Evolutionary conservation across 1,284 basidiomycete species (phyloP).

Genomic region (Trichosporon inkin): DNA sequence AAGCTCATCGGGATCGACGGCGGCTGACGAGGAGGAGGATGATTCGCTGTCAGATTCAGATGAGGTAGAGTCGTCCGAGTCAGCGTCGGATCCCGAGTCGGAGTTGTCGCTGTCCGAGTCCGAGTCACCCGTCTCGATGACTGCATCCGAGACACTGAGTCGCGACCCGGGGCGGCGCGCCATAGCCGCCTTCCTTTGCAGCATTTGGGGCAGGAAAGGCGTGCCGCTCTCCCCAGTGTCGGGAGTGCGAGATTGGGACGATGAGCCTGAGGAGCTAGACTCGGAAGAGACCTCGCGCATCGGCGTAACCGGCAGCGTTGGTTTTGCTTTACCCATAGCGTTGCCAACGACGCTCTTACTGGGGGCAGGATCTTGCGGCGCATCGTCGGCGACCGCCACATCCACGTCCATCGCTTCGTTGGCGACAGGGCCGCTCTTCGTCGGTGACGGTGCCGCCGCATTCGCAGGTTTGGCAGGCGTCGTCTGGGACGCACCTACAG

Average conservation of each 20-base stretch:
- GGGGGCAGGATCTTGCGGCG: slow-evolving; percentile 1
- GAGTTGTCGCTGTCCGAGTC: slow-evolving; percentile 25
- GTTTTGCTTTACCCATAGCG: slow-evolving; percentile 2
- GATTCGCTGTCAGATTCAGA: slow-evolving; percentile 16
- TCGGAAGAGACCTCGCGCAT: neutral
- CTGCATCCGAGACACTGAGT: slow-evolving; percentile 42
- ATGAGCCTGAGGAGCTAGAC: neutral
- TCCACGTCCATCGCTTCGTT: slow-evolving; percentile 3
- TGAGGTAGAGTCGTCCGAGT: slow-evolving; percentile 14
- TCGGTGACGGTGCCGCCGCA: neutral
- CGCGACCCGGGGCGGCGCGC: slow-evolving; percentile 35
- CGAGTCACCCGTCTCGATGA: slow-evolving; percentile 41
- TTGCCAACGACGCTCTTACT: slow-evolving; percentile 9
- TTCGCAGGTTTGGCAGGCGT: neutral
- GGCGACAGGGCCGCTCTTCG: neutral
- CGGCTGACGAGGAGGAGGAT: slow-evolving; percentile 1
- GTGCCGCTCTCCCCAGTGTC: slow-evolving; percentile 7
- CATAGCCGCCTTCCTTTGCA: slow-evolving; percentile 32
- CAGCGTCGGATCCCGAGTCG: slow-evolving; percentile 29
- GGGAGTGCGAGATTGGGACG: slow-evolving; percentile 14
- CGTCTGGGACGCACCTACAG: neutral
- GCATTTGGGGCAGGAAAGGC: slow-evolving; percentile 22
- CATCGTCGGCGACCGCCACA: neutral
- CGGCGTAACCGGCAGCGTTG: neutral
- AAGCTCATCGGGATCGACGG: slow-evolving; percentile 25